Percentiles rank a stretch among this genome's conserved stretches.
These are phyloP conservation scores for Aspergillus nidulans DNA, from an alignment of 495 filamentous ascomycete genomes.

Conservation along the genomic window DNA sequence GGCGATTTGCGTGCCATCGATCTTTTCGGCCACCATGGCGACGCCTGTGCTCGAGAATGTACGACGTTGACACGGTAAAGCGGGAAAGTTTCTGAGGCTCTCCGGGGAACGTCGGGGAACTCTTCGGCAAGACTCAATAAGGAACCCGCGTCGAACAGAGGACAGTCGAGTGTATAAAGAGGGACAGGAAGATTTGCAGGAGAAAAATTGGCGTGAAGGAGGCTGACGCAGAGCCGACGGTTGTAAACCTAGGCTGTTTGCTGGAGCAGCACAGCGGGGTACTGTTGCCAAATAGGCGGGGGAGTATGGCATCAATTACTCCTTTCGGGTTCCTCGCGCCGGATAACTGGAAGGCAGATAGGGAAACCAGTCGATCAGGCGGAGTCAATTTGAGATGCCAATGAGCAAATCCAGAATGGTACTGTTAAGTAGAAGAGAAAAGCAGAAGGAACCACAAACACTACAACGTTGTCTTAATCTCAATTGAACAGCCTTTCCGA, in stretches of 20 bases:
- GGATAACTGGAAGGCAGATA: slow-evolving; percentile 13
- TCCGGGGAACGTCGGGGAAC: slow-evolving; percentile 8
- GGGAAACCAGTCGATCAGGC: slow-evolving; percentile 9
- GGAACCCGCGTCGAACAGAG: slow-evolving; percentile 14
- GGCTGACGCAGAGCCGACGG: slow-evolving; percentile 2
- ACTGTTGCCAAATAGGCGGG: slow-evolving; percentile 29
- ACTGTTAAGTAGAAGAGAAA: background rate
- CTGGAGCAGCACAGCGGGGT: slow-evolving; percentile 33
- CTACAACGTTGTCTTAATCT: background rate
- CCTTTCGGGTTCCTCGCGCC: slow-evolving; percentile 22
- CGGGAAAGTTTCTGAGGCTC: slow-evolving; percentile 22
- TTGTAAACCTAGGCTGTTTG: slow-evolving; percentile 13
- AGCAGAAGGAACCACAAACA: background rate
- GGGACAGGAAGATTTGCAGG: background rate
- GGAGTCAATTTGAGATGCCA: background rate
- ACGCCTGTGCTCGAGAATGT: slow-evolving; percentile 28
- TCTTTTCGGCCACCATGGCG: slow-evolving; percentile 80
- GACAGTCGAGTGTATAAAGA: slow-evolving; percentile 1
- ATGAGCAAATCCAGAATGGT: slow-evolving; percentile 2
- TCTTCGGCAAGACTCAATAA: slow-evolving; percentile 12
- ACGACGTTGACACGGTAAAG: slow-evolving; percentile 18
- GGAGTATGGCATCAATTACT: slow-evolving; percentile 34
- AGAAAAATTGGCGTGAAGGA: slow-evolving; percentile 5
- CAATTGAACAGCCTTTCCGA: background rate
- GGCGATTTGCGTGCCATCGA: slow-evolving; percentile 94